Evolutionary conservation across 2,329 filamentous ascomycete species (phyloP).

Genomic region (Lasiodiplodia sp.): DNA sequence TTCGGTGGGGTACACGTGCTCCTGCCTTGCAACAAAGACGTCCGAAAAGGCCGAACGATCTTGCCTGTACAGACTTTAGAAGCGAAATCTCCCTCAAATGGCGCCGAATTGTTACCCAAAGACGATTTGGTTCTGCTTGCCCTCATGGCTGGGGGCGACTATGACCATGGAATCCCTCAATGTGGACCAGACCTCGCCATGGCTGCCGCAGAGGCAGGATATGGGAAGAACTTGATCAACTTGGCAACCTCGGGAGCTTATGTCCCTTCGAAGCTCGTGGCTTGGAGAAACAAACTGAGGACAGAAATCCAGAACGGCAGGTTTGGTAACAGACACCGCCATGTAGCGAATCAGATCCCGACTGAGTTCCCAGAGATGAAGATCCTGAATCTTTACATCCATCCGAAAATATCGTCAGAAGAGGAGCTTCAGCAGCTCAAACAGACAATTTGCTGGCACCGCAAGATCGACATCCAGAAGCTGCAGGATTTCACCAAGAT

Average conservation of each 20-base stretch:
- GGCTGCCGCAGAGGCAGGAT: neutral
- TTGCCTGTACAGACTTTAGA: neutral
- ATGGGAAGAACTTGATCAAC: neutral
- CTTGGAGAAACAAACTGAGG: neutral
- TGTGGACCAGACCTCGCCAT: neutral
- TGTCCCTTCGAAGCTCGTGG: neutral
- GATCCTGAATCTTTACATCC: neutral
- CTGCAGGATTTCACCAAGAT: neutral
- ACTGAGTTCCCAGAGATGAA: neutral
- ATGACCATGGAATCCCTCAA: neutral
- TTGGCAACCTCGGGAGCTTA: neutral
- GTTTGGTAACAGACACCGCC: neutral
- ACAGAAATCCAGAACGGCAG: neutral
- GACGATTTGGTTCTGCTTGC: neutral
- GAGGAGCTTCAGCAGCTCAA: neutral
- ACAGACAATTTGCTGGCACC: neutral
- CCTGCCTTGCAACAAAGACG: neutral
- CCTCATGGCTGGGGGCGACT: constrained; percentile 2
- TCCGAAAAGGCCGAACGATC: neutral
- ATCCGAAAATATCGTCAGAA: neutral
- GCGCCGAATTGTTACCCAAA: neutral
- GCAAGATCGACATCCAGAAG: neutral
- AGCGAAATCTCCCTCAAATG: neutral
- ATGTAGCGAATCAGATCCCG: neutral
- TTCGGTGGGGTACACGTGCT: neutral